Evolutionary conservation across 176 grass and related monocot species (phyloP), one percentile per base, ranked within the genome.

Genomic region (Rhynchospora pubera): DNA sequence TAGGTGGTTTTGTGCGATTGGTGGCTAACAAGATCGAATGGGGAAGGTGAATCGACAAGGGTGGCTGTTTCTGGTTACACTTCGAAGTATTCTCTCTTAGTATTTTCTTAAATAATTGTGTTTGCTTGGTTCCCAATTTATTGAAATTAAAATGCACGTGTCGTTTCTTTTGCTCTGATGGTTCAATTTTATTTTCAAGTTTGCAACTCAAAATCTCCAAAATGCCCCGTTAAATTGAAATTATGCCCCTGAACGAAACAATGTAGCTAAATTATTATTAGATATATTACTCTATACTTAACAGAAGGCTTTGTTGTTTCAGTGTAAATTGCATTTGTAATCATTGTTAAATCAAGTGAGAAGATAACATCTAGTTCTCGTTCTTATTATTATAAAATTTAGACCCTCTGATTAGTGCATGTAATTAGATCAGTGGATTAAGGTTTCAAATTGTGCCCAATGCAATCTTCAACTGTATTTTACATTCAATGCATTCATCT

Each of bases 1-100:
- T 75, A 75, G 71, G 71, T 75, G 71, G 47, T 75, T 7, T 51
- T 75, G 71, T 9, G 16, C 53, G 71, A 75, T 75, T 75, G 71
- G 71, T 75, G 71, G 71, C 47, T 75, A 6, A 22, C 30, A 28
- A 75, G 22, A 53, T 12, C 11, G 15, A 11, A 53, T 55, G 47
- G 7, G 22, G 71, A 75, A 75, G 46, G 71, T 53, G 71, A 53
- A 75, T 75, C 22, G 5, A 53, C 53, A 75, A 53, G 6, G 6
- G 5, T 75, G 21, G 71, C 71, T 26, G 48, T 75, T 12, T n/a
- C 71, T 24, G 71, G 71, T 22, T 16, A 75, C 47, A 55, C 53
- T 28, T 22, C 12, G 7, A 24, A 16, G 71, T 75, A 75, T 5
- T 75, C 46, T 53, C 12, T 15, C 53, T 51, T 75, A 30, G 2